Conservation (phyloP, 2,329 filamentous ascomycete genomes). For the Alternaria sp. region DNA sequence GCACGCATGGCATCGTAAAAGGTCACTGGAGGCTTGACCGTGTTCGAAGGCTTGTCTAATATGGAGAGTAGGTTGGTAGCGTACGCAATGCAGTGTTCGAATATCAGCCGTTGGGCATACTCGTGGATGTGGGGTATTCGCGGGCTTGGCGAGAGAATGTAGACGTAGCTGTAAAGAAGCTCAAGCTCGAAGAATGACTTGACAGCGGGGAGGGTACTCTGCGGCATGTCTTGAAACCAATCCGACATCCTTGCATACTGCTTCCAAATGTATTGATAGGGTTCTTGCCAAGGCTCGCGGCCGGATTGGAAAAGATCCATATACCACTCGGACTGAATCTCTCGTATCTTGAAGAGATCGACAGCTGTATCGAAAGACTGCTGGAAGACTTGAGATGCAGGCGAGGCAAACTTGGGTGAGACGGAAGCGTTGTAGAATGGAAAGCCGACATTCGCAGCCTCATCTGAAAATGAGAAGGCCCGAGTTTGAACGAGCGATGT, state of each 20-base stretch:
- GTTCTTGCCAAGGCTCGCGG: slow-evolving; percentile 71
- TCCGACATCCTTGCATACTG: slow-evolving; percentile 78
- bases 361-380: slow-evolving; percentile 73
- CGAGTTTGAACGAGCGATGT: slow-evolving; percentile 88
- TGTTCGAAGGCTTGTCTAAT: slow-evolving; percentile 61
- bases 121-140: slow-evolving; percentile 75
- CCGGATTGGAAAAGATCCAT: slow-evolving; percentile 85
- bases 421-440: slow-evolving; percentile 61
- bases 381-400: slow-evolving; percentile 63
- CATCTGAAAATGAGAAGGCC: slow-evolving; percentile 93
- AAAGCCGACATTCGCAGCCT: slow-evolving; percentile 81
- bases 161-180: slow-evolving; percentile 87
- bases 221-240: slow-evolving; percentile 82
- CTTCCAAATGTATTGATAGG: slow-evolving; percentile 76
- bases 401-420: slow-evolving; percentile 54
- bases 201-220: slow-evolving; percentile 69
- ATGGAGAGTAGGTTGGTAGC: slow-evolving; percentile 76
- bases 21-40: slow-evolving; percentile 74
- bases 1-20: slow-evolving; percentile 88
- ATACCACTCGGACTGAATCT: slow-evolving; percentile 87
- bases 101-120: slow-evolving; percentile 81
- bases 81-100: slow-evolving; percentile 86
- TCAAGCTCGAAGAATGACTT: slow-evolving; percentile 86
- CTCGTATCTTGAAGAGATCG: slow-evolving; percentile 82
- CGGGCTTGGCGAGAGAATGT: slow-evolving; percentile 83